Percentiles rank a stretch among this genome's conserved stretches.
These are phyloP conservation scores for Plasmodium billcollinsi DNA, from an alignment of 169 alveolate genomes.

Conservation along the genomic window DNA sequence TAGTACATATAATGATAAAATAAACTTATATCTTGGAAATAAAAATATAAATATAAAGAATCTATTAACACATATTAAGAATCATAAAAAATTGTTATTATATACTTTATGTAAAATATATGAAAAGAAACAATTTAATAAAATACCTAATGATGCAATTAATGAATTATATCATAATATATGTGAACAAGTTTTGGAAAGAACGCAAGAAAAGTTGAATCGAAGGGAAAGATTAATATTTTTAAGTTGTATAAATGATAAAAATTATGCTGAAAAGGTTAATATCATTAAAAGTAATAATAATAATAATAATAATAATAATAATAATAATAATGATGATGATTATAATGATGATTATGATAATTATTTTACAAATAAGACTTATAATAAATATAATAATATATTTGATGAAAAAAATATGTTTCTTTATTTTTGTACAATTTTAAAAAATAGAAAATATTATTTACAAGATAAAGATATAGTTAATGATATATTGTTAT, in stretches of 20 bases:
- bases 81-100: constrained; percentile 31
- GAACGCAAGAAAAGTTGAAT: constrained; percentile 5
- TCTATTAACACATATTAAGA: constrained; percentile 25
- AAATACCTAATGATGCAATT: not conserved
- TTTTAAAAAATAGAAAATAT: constrained; percentile 53
- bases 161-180: constrained; percentile 12
- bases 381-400: not conserved
- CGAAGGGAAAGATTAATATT: constrained; percentile 36
- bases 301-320: not conserved
- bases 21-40: constrained; percentile 7
- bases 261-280: constrained; percentile 52
- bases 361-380: constrained; percentile 26
- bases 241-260: constrained; percentile 42
- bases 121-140: constrained; percentile 13
- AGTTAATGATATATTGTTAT: constrained; percentile 18
- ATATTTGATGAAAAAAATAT: constrained; percentile 21
- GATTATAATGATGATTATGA: constrained; percentile 8
- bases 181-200: not conserved
- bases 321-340: constrained; percentile 12
- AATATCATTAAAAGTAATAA: constrained; percentile 12
- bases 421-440: constrained; percentile 33
- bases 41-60: constrained; percentile 27
- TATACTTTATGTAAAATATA: constrained; percentile 34
- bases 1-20: not conserved
- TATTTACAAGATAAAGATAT: constrained; percentile 36